phyloP scores from a whole-genome alignment of 2,329 filamentous ascomycete species.

The Fragosphaeria purpurea region DNA sequence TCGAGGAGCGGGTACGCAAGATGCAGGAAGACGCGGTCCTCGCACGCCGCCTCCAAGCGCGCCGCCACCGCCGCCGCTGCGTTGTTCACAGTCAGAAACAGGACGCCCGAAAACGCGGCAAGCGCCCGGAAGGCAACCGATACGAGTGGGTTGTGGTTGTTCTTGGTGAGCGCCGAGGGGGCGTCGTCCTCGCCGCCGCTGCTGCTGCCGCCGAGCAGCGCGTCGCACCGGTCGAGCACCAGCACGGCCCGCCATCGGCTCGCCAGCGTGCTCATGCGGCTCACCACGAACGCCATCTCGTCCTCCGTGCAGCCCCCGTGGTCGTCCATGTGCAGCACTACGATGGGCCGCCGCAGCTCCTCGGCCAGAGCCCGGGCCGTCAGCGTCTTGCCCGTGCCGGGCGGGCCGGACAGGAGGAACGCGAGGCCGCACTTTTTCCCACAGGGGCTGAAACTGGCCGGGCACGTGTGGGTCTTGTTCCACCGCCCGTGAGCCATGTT shows the following conservation, averaged over 20 bases:
- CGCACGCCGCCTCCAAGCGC: conserved; percentile 35
- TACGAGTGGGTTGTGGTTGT: conserved; percentile 29
- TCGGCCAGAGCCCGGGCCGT: conserved; percentile 42
- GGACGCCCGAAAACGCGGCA: conserved; percentile 38
- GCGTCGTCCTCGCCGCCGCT: conserved; percentile 21
- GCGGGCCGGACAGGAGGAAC: conserved; percentile 36
- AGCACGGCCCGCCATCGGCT: conserved; percentile 63
- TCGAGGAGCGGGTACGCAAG: conserved; percentile 30
- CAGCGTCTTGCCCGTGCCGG: conserved; percentile 40
- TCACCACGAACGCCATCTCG: conserved; percentile 55
- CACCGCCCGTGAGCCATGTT: too few relatives aligned
- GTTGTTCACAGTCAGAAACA: conserved; percentile 39
- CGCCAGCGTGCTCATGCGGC: conserved; percentile 61
- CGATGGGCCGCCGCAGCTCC: conserved; percentile 37
- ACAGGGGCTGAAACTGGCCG: too few relatives aligned
- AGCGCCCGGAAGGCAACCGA: conserved; percentile 31
- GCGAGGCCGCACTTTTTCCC: conserved; percentile 19
- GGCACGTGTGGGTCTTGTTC: too few relatives aligned
- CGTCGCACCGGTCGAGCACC: conserved; percentile 59
- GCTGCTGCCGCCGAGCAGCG: conserved; percentile 13
- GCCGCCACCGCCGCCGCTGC: conserved; percentile 21
- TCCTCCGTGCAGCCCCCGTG: conserved; percentile 53
- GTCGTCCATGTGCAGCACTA: conserved; percentile 53
- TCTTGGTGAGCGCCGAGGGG: too few relatives aligned
- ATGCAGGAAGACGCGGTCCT: conserved; percentile 37